These are phyloP conservation scores for Musa itinerans DNA, from an alignment of 176 grass and related monocot species.

Conservation along the genomic window DNA sequence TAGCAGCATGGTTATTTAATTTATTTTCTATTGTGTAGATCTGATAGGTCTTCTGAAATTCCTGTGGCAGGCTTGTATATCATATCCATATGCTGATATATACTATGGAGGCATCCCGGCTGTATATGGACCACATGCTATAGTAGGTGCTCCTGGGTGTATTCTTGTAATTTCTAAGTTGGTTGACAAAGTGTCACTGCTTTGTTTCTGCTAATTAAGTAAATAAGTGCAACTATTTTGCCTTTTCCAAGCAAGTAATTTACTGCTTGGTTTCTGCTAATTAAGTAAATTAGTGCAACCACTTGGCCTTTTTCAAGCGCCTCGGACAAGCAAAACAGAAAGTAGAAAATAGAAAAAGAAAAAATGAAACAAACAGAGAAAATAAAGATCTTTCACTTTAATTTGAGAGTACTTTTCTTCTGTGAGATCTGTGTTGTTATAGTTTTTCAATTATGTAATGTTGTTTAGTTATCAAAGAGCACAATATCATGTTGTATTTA, in stretches of 20 bases:
- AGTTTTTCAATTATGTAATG: too few relatives aligned
- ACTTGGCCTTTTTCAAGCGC: not conserved
- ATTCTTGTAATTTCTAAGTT: not conserved
- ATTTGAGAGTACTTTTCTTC: not conserved
- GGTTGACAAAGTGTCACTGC: not conserved
- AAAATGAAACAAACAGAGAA: not conserved
- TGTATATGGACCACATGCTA: conserved; percentile 46
- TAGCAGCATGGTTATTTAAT: not conserved
- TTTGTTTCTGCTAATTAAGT: not conserved
- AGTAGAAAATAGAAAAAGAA: too few relatives aligned
- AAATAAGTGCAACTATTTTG: not conserved
- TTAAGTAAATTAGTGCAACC: not conserved
- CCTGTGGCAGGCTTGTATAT: conserved; percentile 40
- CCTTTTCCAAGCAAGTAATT: not conserved
- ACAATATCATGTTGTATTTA: not conserved
- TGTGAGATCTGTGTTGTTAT: not conserved
- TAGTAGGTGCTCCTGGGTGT: conserved; percentile 29
- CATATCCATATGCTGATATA: conserved; percentile 71
- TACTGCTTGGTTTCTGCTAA: not conserved
- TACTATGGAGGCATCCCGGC: conserved; percentile 44
- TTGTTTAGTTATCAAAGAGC: not conserved
- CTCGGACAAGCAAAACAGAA: not conserved
- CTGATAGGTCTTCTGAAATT: not conserved
- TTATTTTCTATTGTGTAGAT: not conserved
- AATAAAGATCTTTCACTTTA: not conserved